phyloP scores from a whole-genome alignment of 192 early-diverging fungal species.

The Neocallimastix lanati region DNA sequence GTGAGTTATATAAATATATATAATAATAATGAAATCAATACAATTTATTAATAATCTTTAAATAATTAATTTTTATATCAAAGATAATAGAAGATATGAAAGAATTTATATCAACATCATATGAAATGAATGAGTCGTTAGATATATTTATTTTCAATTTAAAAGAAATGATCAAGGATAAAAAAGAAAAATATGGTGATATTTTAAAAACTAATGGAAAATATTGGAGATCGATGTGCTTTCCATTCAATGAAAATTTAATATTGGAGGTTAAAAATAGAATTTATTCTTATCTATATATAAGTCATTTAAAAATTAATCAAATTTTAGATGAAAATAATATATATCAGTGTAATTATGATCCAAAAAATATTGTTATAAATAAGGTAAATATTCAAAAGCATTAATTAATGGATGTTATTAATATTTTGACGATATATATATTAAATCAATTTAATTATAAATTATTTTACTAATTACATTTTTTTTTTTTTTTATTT shows the following conservation, averaged over 20 bases:
- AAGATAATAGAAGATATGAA: neutral
- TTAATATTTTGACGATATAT: too few relatives aligned
- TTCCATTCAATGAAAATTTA: neutral
- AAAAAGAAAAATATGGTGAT: neutral
- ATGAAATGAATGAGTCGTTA: neutral
- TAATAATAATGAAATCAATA: too few relatives aligned
- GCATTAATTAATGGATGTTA: too few relatives aligned
- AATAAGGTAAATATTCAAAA: neutral
- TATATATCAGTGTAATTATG: neutral
- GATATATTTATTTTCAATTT: neutral
- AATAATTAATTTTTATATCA: too few relatives aligned
- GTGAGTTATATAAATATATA: neutral
- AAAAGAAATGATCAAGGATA: neutral
- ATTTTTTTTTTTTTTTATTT: too few relatives aligned
- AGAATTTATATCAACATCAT: neutral
- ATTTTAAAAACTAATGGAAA: neutral
- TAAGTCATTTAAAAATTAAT: neutral
- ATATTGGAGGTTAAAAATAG: neutral
- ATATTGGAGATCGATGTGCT: neutral
- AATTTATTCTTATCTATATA: neutral
- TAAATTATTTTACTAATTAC: too few relatives aligned
- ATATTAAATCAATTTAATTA: too few relatives aligned
- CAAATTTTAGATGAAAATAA: neutral
- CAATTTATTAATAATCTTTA: too few relatives aligned
- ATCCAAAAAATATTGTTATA: neutral